Evolutionary conservation across 768 basidiomycete genomes (phyloP), one percentile per base, ranked within the genome.

Genomic region (Paxillus involutus): DNA sequence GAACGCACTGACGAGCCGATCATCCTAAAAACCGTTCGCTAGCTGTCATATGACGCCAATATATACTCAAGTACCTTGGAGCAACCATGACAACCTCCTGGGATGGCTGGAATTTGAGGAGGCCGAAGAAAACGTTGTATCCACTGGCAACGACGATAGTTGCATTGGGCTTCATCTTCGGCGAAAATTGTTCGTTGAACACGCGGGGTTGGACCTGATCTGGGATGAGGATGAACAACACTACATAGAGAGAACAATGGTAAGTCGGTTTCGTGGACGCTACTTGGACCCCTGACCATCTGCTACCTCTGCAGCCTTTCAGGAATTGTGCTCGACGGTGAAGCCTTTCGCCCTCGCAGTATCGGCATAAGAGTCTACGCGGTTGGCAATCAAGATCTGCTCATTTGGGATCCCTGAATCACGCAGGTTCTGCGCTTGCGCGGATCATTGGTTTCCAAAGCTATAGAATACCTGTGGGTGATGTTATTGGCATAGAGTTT

Each of bases 11-110:
- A 84, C 32, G 81, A 83, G 9, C 84, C 84, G 53, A 85, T 85
- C 84, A 85, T 85, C 39, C 83, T 84, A 56, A 10, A 9, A 29
- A 37, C 36, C 4, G n/a, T 47, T 39, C 32, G 37, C 36, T 41
- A 51, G 33, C 24, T 8, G 13, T 52, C 16, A 19, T 35, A n/a
- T 21, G 37, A 33, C 11, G 19, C 14, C 26, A 45, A 21, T 9
- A 45, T 13, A 29, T 32, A 4, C 48, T 17, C 26, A 57, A 56
- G 26, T 47, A 46, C 83, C 84, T 76, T 12, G 84, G 84, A 16
- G 83, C 84, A 46, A 86, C 84, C 84, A 85, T 86, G 24, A 84
- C 78, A 26, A 85, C 81, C 62, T 84, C 77, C 59, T 84, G 83
- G 17, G 71, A 67, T 1, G 77, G 67, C 48, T 74, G 73, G 64